Percentiles rank a stretch among this genome's conserved stretches.
Evolutionary conservation across 2,329 filamentous ascomycete genomes (phyloP).

Genomic region (Pochonia chlamydosporia): DNA sequence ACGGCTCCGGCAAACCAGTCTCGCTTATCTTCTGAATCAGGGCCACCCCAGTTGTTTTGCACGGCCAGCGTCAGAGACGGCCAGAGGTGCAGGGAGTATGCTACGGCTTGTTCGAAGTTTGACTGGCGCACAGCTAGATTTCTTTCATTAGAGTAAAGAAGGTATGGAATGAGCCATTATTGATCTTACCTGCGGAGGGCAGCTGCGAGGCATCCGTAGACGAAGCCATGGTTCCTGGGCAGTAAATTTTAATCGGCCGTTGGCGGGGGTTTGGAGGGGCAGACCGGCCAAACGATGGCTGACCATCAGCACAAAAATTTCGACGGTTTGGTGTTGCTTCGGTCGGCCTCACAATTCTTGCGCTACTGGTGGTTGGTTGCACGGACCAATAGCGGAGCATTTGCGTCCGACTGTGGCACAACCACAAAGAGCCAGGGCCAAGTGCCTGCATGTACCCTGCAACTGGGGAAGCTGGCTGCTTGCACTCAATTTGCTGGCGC

Average conservation of each 20-base stretch:
- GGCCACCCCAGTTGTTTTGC: conserved; percentile 81
- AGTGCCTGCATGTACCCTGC: no score
- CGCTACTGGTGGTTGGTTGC: neutral
- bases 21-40: conserved; percentile 77
- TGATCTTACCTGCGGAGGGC: conserved; percentile 23
- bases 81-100: conserved; percentile 82
- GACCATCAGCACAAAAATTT: conserved; percentile 19
- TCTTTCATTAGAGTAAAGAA: neutral
- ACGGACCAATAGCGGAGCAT: conserved; percentile 9
- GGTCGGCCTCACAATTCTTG: no score
- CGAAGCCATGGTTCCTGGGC: conserved; percentile 20
- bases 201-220: conserved; percentile 22
- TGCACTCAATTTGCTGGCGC: no score
- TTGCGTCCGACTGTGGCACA: no score
- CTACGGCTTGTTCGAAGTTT: conserved; percentile 81
- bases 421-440: no score
- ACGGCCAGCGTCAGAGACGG: conserved; percentile 82
- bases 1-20: conserved; percentile 94
- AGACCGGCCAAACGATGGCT: conserved; percentile 11
- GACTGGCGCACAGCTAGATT: conserved; percentile 47
- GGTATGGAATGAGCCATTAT: neutral
- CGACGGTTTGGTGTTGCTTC: no score
- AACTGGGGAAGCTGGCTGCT: neutral
- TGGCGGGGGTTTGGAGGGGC: conserved; percentile 26
- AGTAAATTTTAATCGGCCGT: conserved; percentile 11